These are phyloP conservation scores for Venturia oleaginea DNA, from an alignment of 2,329 filamentous ascomycete species.

Conservation along the genomic window DNA sequence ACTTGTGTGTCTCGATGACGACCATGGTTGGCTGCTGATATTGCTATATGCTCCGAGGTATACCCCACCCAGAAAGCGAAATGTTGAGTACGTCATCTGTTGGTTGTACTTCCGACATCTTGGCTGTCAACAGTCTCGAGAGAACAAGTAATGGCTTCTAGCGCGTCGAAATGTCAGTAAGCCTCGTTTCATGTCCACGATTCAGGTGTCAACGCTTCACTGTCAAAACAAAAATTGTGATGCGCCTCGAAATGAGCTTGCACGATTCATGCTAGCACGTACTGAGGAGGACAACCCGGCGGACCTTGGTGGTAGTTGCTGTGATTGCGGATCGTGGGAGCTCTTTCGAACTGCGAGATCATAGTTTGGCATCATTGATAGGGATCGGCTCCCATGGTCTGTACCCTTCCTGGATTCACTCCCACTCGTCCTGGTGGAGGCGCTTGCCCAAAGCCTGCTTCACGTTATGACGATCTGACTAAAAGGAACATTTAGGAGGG, in stretches of 20 bases:
- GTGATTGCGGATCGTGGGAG: conserved; percentile 18
- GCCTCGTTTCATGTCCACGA: background rate
- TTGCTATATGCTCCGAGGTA: background rate
- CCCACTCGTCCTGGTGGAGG: conserved; percentile 48
- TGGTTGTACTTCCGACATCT: background rate
- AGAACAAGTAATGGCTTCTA: background rate
- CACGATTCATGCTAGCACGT: background rate
- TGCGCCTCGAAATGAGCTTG: background rate
- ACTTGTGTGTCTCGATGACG: background rate
- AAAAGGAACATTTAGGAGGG: background rate
- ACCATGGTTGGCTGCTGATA: background rate
- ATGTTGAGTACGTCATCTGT: background rate
- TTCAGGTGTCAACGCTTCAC: background rate
- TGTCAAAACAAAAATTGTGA: background rate
- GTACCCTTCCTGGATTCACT: conserved; percentile 24
- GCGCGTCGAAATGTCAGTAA: background rate
- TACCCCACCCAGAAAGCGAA: background rate
- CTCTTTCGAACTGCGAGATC: conserved; percentile 55
- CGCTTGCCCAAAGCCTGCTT: conserved; percentile 65
- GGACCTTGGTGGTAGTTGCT: conserved; percentile 8
- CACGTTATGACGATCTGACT: background rate
- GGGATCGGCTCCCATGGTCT: conserved; percentile 4
- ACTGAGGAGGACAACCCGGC: conserved; percentile 15
- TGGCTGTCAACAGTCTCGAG: background rate
- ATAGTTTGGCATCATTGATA: conserved; percentile 72